Evolutionary conservation across 257 asterid species (phyloP).

Genomic region (Solanum sitiens): DNA sequence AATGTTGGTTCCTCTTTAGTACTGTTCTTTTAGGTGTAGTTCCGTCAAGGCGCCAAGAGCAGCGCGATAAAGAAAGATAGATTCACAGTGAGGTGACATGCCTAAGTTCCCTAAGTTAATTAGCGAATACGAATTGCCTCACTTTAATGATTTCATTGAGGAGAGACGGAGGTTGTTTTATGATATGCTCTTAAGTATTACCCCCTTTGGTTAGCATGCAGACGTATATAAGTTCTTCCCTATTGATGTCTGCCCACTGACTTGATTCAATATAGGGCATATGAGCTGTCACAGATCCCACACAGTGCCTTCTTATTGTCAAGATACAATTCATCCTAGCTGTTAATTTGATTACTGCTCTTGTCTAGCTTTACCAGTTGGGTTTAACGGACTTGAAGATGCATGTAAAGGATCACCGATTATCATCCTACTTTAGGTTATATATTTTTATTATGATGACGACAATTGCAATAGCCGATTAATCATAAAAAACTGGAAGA

Average conservation of each 20-base stretch:
- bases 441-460: neutral
- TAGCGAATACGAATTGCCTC: neutral
- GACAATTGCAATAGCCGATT: neutral
- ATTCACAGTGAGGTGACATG: neutral
- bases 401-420: neutral
- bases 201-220: neutral
- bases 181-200: constrained; percentile 15
- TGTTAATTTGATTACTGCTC: neutral
- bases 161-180: constrained; percentile 41
- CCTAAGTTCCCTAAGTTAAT: neutral
- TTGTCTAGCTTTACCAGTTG: neutral
- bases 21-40: neutral
- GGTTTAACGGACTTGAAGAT: neutral
- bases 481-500: neutral
- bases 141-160: neutral
- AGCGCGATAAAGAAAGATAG: no score
- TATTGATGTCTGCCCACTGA: neutral
- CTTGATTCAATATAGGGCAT: constrained; percentile 50
- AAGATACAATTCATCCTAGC: neutral
- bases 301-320: constrained; percentile 89
- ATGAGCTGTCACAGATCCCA: constrained; percentile 86
- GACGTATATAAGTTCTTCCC: neutral
- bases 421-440: neutral
- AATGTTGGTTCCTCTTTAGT: constrained; percentile 50
- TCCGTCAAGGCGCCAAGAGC: neutral